These are phyloP conservation scores for Pleurotus pulmonarius DNA, from an alignment of 768 basidiomycete species.

Conservation along the genomic window DNA sequence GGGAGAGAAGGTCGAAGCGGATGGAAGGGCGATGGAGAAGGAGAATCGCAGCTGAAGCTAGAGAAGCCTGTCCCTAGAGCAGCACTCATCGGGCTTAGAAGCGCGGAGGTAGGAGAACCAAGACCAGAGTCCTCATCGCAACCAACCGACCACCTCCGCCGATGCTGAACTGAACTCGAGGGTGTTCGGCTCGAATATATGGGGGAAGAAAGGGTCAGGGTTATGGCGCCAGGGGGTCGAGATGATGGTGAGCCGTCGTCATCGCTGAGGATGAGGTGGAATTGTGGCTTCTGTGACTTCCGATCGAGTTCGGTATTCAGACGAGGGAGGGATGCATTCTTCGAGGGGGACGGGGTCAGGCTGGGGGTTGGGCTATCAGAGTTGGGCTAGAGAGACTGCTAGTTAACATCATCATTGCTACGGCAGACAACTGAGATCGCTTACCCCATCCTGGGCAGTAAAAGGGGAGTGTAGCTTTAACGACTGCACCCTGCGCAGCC, in stretches of 20 bases:
- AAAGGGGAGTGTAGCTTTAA: background rate
- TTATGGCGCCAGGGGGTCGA: background rate
- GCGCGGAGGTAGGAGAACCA: background rate
- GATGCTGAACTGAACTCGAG: background rate
- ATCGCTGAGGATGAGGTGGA: slow-evolving; percentile 2
- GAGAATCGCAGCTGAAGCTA: slow-evolving; percentile 1
- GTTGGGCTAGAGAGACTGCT: background rate
- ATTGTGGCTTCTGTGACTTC: background rate
- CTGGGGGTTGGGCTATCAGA: background rate
- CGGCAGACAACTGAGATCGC: background rate
- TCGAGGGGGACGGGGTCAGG: background rate
- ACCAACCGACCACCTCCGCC: slow-evolving; percentile 2
- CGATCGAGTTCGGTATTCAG: slow-evolving; percentile 1
- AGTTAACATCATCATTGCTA: no score
- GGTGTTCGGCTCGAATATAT: background rate
- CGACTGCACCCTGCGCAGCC: background rate
- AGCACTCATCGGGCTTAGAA: background rate
- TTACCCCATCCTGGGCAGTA: background rate
- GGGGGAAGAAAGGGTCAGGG: background rate
- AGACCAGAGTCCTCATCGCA: background rate
- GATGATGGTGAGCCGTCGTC: background rate
- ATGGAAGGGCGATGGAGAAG: slow-evolving; percentile 1
- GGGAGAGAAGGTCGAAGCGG: slow-evolving; percentile 8
- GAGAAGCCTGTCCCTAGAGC: background rate
- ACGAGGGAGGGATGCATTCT: background rate